Evolutionary conservation across 176 grass and related monocot species (phyloP).

Genomic region (Zoysia pacifica): DNA sequence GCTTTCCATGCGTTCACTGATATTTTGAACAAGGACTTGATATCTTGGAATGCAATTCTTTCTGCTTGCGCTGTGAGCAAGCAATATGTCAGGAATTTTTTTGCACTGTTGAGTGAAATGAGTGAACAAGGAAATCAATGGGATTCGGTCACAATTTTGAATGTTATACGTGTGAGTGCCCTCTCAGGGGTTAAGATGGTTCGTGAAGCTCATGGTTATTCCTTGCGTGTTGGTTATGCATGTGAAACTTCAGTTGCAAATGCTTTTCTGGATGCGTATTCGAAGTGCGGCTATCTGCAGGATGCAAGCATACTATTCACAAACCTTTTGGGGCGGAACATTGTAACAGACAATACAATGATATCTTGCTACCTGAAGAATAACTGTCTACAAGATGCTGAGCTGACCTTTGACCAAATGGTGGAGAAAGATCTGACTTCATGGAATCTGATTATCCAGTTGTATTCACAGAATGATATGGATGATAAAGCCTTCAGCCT

Average conservation of each 20-base stretch:
- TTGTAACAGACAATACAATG: slow-evolving; percentile 66
- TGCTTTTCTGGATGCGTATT: slow-evolving; percentile 71
- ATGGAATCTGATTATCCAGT: slow-evolving; percentile 69
- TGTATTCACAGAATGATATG: slow-evolving; percentile 55
- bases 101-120: slow-evolving; percentile 58
- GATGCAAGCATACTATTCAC: slow-evolving; percentile 52
- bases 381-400: slow-evolving; percentile 49
- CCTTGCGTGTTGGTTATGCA: slow-evolving; percentile 53
- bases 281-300: slow-evolving; percentile 56
- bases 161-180: slow-evolving; percentile 47
- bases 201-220: slow-evolving; percentile 60
- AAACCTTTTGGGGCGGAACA: slow-evolving; percentile 40
- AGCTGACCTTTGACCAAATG: slow-evolving; percentile 59
- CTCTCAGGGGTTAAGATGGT: slow-evolving; percentile 53
- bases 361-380: slow-evolving; percentile 63
- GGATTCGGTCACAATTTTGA: slow-evolving; percentile 59
- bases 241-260: slow-evolving; percentile 51
- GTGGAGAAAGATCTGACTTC: slow-evolving; percentile 60
- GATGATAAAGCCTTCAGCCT: slow-evolving; percentile 48
- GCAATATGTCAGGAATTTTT: slow-evolving; percentile 36
- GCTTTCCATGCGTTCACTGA: slow-evolving; percentile 44
- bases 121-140: slow-evolving; percentile 35
- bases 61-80: slow-evolving; percentile 51
- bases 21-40: slow-evolving; percentile 50
- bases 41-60: slow-evolving; percentile 81